Percentiles rank a stretch among this genome's conserved stretches.
Evolutionary conservation across 495 filamentous ascomycete genomes (phyloP).

Genomic region (Barbatosphaeria neglecta): DNA sequence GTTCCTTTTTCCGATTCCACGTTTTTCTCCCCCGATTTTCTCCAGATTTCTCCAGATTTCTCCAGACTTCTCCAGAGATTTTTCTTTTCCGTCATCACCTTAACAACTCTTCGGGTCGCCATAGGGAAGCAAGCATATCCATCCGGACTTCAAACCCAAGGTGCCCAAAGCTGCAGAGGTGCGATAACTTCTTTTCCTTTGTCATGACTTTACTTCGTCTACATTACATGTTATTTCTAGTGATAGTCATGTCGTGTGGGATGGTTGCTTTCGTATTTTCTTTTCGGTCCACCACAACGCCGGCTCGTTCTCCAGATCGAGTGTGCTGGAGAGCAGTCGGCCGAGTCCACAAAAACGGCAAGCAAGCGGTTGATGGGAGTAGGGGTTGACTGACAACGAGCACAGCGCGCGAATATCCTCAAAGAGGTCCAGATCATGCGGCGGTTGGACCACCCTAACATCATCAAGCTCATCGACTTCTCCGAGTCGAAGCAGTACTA

Average conservation of each 20-base stretch:
- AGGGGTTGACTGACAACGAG: constrained; percentile 6
- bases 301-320: background rate
- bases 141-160: constrained; percentile 84
- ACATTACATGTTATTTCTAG: constrained; percentile 2
- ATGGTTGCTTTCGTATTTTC: constrained; percentile 1
- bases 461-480: constrained; percentile 86
- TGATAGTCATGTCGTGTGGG: too few relatives aligned
- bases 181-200: constrained; percentile 47
- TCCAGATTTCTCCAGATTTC: constrained; percentile 10
- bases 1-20: constrained; percentile 19
- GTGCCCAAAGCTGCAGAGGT: constrained; percentile 93
- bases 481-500: constrained; percentile 91
- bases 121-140: constrained; percentile 77
- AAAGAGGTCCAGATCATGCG: constrained; percentile 99
- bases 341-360: too few relatives aligned
- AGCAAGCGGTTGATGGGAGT: background rate
- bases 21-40: constrained; percentile 8
- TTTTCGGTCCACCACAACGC: background rate
- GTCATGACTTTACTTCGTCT: constrained; percentile 9
- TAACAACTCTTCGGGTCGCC: constrained; percentile 26
- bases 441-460: constrained; percentile 87
- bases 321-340: background rate
- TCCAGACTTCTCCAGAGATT: background rate
- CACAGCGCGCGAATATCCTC: constrained; percentile 84
- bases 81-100: constrained; percentile 18